Percentiles rank a stretch among this genome's conserved stretches.
Conservation (phyloP, 306 rosid genomes). For the Bauhinia variegata region DNA sequence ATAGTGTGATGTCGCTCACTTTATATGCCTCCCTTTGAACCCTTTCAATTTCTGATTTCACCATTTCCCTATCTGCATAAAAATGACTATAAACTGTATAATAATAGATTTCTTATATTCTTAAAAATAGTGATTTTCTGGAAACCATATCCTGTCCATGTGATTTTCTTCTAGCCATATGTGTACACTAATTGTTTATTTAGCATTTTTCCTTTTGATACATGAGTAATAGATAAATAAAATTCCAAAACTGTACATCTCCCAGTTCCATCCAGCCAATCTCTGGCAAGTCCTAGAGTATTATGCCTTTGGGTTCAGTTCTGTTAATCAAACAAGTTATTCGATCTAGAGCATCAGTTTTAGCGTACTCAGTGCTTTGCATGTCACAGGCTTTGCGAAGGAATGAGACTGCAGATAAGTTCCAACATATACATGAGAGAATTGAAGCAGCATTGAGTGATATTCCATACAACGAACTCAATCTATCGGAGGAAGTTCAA, state of each 20-base stretch:
- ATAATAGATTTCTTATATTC: not conserved
- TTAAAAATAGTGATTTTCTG: no score
- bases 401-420: slow-evolving; percentile 56
- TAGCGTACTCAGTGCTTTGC: slow-evolving; percentile 26
- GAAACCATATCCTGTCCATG: not conserved
- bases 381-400: slow-evolving; percentile 62
- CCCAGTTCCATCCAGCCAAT: not conserved
- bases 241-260: not conserved
- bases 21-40: not conserved
- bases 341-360: slow-evolving; percentile 21
- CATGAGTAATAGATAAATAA: not conserved
- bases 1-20: not conserved
- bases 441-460: slow-evolving; percentile 71
- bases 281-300: not conserved
- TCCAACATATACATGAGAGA: slow-evolving; percentile 59
- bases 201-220: not conserved
- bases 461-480: slow-evolving; percentile 65
- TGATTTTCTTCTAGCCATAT: not conserved
- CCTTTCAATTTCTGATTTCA: not conserved
- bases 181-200: slow-evolving; percentile 11
- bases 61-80: not conserved
- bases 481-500: slow-evolving; percentile 85
- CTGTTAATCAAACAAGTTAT: slow-evolving; percentile 26
- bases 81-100: not conserved
- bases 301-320: slow-evolving; percentile 15